A percentile compares a stretch with the other conserved stretches of the same genome.
These are phyloP conservation scores for Fraxinus albicans DNA, from an alignment of 305 asterid species.

Conservation along the genomic window DNA sequence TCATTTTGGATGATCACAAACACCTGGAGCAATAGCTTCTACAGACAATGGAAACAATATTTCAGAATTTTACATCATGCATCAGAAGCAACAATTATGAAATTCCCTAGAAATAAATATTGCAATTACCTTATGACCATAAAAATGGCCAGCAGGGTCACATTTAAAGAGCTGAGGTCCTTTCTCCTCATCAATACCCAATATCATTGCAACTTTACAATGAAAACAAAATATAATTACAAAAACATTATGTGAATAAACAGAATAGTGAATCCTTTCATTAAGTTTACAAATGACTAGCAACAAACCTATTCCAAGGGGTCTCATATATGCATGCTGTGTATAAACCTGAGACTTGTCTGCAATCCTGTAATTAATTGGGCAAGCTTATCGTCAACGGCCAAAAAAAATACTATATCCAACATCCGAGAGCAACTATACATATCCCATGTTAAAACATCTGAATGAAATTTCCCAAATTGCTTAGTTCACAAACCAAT, in stretches of 20 bases:
- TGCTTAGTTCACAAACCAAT: background rate
- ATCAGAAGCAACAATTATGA: background rate
- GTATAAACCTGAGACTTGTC: conserved; percentile 99
- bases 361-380: conserved; percentile 69
- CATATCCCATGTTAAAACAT: too few species aligned
- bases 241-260: conserved; percentile 1
- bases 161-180: conserved; percentile 99
- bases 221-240: conserved; percentile 17
- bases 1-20: background rate
- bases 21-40: background rate
- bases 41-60: background rate
- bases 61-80: background rate
- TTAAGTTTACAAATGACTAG: conserved; percentile 17
- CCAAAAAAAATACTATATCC: background rate
- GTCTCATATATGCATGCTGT: conserved; percentile 99
- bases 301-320: conserved; percentile 92
- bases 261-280: background rate
- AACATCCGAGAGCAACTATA: background rate
- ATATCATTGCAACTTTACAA: conserved; percentile 75
- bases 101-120: background rate
- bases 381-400: conserved; percentile 6
- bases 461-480: background rate
- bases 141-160: conserved; percentile 99
- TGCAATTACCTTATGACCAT: conserved; percentile 82
- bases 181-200: conserved; percentile 91